These are phyloP conservation scores for Phytophthora sansomeana DNA, from an alignment of 352 stramenopile species.

Conservation along the genomic window DNA sequence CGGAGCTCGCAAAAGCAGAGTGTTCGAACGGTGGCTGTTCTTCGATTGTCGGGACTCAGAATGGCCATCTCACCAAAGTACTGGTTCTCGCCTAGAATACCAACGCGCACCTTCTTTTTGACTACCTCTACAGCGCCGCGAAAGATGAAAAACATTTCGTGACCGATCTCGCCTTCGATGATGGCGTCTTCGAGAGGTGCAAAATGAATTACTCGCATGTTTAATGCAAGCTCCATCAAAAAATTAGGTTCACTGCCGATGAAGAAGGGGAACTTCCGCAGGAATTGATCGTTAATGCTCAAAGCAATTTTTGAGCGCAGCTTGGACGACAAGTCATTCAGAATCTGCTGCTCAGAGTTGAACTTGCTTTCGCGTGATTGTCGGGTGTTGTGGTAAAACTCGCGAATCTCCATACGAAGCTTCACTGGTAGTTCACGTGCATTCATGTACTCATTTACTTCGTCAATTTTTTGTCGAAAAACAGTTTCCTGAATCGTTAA, in stretches of 20 bases:
- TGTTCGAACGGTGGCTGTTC: conserved; percentile 70
- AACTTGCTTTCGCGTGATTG: conserved; percentile 73
- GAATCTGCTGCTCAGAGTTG: conserved; percentile 66
- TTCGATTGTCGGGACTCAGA: conserved; percentile 62
- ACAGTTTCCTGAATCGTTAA: conserved; percentile 68
- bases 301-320: conserved; percentile 82
- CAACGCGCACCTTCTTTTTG: conserved; percentile 61
- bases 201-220: conserved; percentile 84
- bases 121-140: conserved; percentile 60
- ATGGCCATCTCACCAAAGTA: conserved; percentile 87
- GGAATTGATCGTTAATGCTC: conserved; percentile 79
- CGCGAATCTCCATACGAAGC: conserved; percentile 75
- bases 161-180: conserved; percentile 71
- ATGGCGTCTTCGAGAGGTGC: conserved; percentile 55
- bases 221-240: conserved; percentile 78
- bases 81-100: conserved; percentile 73
- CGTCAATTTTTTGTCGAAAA: conserved; percentile 78
- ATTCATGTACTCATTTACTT: conserved; percentile 85
- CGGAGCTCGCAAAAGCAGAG: conserved; percentile 77
- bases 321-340: conserved; percentile 71
- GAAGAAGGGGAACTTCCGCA: conserved; percentile 84
- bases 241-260: conserved; percentile 78
- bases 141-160: conserved; percentile 81
- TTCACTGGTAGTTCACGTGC: conserved; percentile 73
- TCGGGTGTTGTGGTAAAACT: conserved; percentile 82